A percentile compares a stretch with the other conserved stretches of the same genome.
Evolutionary conservation across 106 monocot genomes (phyloP).

Genomic region (Allium fistulosum): DNA sequence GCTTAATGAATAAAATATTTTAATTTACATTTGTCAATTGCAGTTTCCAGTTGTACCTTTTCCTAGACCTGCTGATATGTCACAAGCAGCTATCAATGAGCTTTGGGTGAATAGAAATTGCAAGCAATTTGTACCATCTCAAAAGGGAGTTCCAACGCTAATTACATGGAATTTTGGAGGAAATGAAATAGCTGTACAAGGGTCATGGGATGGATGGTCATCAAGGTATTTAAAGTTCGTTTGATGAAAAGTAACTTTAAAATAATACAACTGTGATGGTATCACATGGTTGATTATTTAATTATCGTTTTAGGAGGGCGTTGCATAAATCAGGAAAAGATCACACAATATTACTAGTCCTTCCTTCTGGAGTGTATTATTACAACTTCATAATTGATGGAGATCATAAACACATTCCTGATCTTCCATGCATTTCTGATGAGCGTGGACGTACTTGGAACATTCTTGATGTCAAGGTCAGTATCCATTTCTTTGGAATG

Average conservation of each 20-base stretch:
- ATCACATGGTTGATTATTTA: not conserved
- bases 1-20: too few species aligned
- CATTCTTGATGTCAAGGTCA: conserved; percentile 76
- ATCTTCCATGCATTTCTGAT: conserved; percentile 63
- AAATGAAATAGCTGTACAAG: conserved; percentile 65
- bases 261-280: not conserved
- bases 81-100: conserved; percentile 21
- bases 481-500: conserved; percentile 1
- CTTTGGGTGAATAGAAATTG: conserved; percentile 26
- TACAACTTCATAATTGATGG: conserved; percentile 86
- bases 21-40: not conserved
- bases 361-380: conserved; percentile 72
- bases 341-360: conserved; percentile 62
- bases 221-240: conserved; percentile 39
- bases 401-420: conserved; percentile 43
- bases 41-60: conserved; percentile 71
- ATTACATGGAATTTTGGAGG: conserved; percentile 84
- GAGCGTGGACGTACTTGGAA: conserved; percentile 41
- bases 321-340: conserved; percentile 82
- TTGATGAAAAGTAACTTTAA: too few species aligned
- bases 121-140: conserved; percentile 19
- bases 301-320: conserved; percentile 35
- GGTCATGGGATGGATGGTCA: conserved; percentile 96
- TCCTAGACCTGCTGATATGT: conserved; percentile 30
- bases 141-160: conserved; percentile 69